These are phyloP conservation scores for Amaranthus tricolor DNA, from an alignment of 179 eudicot genomes.

Conservation along the genomic window DNA sequence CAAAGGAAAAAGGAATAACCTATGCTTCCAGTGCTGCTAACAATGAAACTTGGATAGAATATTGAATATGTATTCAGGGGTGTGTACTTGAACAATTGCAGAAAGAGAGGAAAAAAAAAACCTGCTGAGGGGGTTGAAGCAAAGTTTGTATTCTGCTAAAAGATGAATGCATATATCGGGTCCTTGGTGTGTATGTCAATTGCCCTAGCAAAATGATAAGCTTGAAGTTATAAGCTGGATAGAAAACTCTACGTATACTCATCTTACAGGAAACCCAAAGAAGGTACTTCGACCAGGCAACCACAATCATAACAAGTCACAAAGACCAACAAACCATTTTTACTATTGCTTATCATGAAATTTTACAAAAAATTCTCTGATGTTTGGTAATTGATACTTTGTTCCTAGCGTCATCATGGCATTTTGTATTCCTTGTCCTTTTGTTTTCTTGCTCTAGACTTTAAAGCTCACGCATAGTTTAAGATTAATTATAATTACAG, in stretches of 20 bases:
- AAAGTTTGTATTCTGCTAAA: constrained; percentile 20
- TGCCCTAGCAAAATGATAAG: constrained; percentile 34
- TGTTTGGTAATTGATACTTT: not conserved
- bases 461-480: too few species aligned
- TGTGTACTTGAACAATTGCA: constrained; percentile 3
- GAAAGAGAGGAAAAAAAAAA: not conserved
- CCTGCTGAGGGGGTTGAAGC: constrained; percentile 24
- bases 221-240: not conserved
- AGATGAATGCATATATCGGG: constrained; percentile 21
- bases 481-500: not conserved
- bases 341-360: not conserved
- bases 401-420: not conserved
- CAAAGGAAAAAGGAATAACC: constrained; percentile 1
- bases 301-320: not conserved
- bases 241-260: not conserved
- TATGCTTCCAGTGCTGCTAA: constrained; percentile 1
- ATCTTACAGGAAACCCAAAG: not conserved
- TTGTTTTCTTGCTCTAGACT: too few species aligned
- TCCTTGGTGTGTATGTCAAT: constrained; percentile 23
- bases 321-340: not conserved
- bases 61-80: not conserved
- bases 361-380: not conserved
- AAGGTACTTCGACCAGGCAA: not conserved
- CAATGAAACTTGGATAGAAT: not conserved
- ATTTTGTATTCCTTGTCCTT: not conserved